Conservation (phyloP, 108 stramenopile genomes). For the Hondaea fermentalgiana region DNA sequence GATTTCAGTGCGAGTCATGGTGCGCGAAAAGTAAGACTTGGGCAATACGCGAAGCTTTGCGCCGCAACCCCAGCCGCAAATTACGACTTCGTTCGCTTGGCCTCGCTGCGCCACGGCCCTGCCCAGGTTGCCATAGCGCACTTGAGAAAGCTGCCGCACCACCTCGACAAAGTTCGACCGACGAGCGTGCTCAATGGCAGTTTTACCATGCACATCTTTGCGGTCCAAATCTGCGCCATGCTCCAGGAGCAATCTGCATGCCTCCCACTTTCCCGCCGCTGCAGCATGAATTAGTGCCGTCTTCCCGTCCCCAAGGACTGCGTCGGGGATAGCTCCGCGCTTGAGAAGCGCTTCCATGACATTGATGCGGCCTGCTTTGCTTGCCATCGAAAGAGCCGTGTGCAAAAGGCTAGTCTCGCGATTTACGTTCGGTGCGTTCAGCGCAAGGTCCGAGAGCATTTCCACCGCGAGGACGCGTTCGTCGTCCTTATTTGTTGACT, state of each 20-base stretch:
- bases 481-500: background rate
- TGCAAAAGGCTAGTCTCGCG: background rate
- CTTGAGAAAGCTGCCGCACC: background rate
- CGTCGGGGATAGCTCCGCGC: background rate
- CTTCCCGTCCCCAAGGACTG: background rate
- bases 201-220: background rate
- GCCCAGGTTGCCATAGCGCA: background rate
- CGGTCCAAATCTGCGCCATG: background rate
- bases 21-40: background rate
- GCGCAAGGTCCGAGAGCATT: background rate
- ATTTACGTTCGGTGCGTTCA: background rate
- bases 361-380: background rate
- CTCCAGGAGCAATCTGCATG: background rate
- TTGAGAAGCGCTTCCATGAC: conserved; percentile 13
- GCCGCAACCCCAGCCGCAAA: conserved; percentile 14
- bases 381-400: background rate
- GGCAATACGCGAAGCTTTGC: background rate
- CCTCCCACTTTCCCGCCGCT: conserved; percentile 5
- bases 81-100: background rate
- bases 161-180: background rate
- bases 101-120: background rate
- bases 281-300: background rate
- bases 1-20: background rate
- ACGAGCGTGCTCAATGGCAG: background rate
- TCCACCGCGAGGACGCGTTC: background rate